A percentile compares a stretch with the other conserved stretches of the same genome.
Evolutionary conservation across 495 filamentous ascomycete genomes (phyloP).

Genomic region (Cryomyces antarcticus): DNA sequence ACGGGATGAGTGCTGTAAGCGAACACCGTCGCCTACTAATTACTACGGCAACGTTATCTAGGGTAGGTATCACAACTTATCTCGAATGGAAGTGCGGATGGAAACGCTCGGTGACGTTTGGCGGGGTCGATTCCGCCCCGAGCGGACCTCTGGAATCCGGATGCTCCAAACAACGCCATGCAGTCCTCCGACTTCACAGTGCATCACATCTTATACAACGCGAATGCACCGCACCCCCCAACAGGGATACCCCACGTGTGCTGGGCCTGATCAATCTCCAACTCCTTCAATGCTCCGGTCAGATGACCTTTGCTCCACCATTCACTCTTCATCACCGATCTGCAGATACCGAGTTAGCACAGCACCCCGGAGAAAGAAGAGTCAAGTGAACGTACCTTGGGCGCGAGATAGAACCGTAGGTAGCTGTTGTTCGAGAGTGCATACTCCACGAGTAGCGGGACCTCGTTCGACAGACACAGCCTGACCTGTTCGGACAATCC

Average conservation of each 20-base stretch:
- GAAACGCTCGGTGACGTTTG: too few species aligned
- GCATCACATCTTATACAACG: too few species aligned
- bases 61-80: too few species aligned
- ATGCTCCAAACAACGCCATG: too few species aligned
- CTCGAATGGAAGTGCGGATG: too few species aligned
- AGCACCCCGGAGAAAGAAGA: neutral
- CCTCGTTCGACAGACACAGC: constrained; percentile 85
- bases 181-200: too few species aligned
- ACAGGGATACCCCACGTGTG: neutral
- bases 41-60: too few species aligned
- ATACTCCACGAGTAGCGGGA: constrained; percentile 91
- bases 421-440: constrained; percentile 62
- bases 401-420: constrained; percentile 90
- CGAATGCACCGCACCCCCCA: too few species aligned
- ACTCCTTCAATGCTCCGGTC: neutral
- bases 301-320: constrained; percentile 3
- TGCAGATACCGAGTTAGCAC: constrained; percentile 14
- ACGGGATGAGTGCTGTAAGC: neutral
- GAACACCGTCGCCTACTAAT: neutral
- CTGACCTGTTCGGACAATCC: constrained; percentile 64
- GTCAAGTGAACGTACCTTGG: constrained; percentile 46
- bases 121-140: too few species aligned
- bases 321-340: constrained; percentile 80
- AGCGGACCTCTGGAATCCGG: too few species aligned
- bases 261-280: neutral